These are phyloP conservation scores for Eucalyptus sp. DNA, from an alignment of 345 rosid species.

Conservation along the genomic window DNA sequence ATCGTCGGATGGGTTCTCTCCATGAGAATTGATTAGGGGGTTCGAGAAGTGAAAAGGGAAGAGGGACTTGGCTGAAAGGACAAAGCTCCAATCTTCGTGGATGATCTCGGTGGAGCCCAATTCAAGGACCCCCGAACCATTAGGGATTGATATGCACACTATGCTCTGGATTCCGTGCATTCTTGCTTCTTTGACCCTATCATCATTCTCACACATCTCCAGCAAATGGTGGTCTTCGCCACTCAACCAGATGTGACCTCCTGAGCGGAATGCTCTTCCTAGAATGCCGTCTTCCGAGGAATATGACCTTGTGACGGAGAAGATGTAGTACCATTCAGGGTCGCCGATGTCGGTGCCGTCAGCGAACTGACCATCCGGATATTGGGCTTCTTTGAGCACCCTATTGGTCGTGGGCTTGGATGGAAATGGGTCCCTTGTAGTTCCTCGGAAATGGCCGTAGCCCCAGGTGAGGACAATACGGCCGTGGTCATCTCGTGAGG, in stretches of 20 bases:
- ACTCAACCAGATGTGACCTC: slow-evolving; percentile 5
- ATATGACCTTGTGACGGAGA: neutral
- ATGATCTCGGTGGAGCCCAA: slow-evolving; percentile 7
- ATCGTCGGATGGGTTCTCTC: neutral
- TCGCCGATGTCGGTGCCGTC: neutral
- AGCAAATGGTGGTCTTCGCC: neutral
- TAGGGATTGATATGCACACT: neutral
- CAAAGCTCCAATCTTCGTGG: neutral
- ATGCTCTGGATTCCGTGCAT: slow-evolving; percentile 2
- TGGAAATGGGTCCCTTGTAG: neutral
- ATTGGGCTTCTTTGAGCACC: neutral
- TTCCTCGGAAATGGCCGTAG: neutral
- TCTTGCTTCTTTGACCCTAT: slow-evolving; percentile 8
- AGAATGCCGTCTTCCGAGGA: neutral
- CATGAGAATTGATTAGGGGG: neutral
- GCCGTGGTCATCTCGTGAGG: neutral
- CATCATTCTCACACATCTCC: neutral
- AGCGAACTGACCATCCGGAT: slow-evolving; percentile 1
- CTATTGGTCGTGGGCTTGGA: neutral
- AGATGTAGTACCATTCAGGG: neutral
- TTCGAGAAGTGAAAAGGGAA: neutral
- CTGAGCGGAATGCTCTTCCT: neutral
- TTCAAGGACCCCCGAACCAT: slow-evolving; percentile 1
- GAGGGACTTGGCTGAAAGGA: neutral
- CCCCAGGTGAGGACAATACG: neutral